A percentile compares a stretch with the other conserved stretches of the same genome.
phyloP scores from a whole-genome alignment of 306 rosid species.

The Vigna mungo region DNA sequence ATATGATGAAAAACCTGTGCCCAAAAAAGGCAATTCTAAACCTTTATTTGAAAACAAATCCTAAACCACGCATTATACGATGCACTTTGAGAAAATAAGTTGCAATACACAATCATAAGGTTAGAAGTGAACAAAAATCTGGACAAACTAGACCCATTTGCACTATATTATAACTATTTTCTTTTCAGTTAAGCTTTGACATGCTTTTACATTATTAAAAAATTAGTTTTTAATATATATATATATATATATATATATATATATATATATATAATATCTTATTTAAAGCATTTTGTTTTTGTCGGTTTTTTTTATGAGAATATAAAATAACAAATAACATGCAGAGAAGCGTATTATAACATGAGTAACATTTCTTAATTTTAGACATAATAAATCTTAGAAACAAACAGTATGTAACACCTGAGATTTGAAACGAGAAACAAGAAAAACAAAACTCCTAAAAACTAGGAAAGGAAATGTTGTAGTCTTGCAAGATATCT shows the following conservation, averaged over 20 bases:
- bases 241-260: too few relatives aligned
- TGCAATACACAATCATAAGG: neutral
- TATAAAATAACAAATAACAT: too few relatives aligned
- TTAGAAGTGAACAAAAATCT: neutral
- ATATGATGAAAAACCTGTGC: neutral
- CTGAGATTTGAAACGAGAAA: too few relatives aligned
- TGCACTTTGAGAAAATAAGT: neutral
- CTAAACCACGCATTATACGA: neutral
- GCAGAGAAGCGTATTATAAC: too few relatives aligned
- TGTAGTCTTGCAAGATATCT: too few relatives aligned
- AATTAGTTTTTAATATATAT: neutral
- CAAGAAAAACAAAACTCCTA: too few relatives aligned
- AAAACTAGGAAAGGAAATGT: too few relatives aligned
- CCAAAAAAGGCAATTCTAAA: conserved; percentile 26
- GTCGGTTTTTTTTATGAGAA: too few relatives aligned
- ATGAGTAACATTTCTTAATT: too few relatives aligned
- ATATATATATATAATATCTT: too few relatives aligned
- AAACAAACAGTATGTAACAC: too few relatives aligned
- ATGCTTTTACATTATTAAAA: neutral
- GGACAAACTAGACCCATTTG: neutral
- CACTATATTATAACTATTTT: neutral
- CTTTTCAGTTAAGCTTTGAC: neutral
- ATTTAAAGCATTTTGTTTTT: neutral
- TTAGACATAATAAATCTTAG: too few relatives aligned
- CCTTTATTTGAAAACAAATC: conserved; percentile 42